Conservation (phyloP, 106 monocot genomes). For the Gastrodia elata region DNA sequence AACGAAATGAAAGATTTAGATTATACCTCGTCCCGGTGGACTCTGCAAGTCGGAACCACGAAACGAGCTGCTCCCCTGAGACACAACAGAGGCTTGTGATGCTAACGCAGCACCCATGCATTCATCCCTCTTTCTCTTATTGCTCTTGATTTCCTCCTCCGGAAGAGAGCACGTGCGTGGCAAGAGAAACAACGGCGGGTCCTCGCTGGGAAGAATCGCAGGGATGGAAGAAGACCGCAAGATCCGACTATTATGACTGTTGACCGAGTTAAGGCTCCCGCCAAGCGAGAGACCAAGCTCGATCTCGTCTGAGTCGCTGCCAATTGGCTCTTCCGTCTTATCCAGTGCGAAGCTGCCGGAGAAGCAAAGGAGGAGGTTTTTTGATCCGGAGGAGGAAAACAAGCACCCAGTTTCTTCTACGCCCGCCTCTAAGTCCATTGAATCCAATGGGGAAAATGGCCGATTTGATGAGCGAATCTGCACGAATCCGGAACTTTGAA, state of each 20-base stretch:
- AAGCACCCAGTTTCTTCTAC: neutral
- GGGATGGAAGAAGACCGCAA: constrained; percentile 4
- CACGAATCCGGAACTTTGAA: no score
- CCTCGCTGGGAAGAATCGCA: neutral
- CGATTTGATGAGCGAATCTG: neutral
- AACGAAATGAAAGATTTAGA: neutral
- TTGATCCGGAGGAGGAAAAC: neutral
- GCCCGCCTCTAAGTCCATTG: neutral
- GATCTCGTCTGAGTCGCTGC: constrained; percentile 6
- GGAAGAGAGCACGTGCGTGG: constrained; percentile 64
- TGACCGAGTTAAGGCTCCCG: constrained; percentile 3
- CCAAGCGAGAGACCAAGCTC: constrained; percentile 9
- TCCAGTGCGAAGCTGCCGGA: neutral
- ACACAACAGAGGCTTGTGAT: constrained; percentile 16
- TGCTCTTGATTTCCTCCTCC: constrained; percentile 56
- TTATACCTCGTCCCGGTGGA: constrained; percentile 18
- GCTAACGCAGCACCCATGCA: constrained; percentile 11
- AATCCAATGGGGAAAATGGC: neutral
- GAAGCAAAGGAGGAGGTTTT: neutral
- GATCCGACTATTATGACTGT: neutral
- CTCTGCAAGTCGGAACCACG: constrained; percentile 13
- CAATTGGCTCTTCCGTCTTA: neutral
- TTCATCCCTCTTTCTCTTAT: constrained; percentile 72
- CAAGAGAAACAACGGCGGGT: neutral
- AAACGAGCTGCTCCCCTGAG: constrained; percentile 28